Evolutionary conservation across 2,329 filamentous ascomycete genomes (phyloP), one percentile per base, ranked within the genome.

Genomic region (Venturia nashicola): DNA sequence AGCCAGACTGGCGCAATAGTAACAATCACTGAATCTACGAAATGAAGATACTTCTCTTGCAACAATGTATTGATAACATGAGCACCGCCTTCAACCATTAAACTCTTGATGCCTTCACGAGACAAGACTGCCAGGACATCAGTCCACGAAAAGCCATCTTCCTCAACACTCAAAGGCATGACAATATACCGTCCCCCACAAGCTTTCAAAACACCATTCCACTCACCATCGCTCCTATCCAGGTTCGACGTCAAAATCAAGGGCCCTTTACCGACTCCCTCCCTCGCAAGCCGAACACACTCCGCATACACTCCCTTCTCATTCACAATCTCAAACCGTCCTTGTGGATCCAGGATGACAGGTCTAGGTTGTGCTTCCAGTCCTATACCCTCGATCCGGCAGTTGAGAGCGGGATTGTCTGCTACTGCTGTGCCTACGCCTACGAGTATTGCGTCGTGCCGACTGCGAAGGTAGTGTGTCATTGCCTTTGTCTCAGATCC

Each of bases 41-140:
- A 77, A 46, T 73, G 70, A 18, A 82, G 79, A 69, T 85, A 83
- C 44, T 78, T 78, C 1, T 82, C 78, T 54, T 81, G 78, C 27
- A 96, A 78, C n/a, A 96, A 76, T 42, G 87, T 84, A 72, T 91
- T 92, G 72, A 96, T 89, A 54, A 96, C 84, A 18, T 80, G 79
- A 1, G 82, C 91, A 32, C 91, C 91, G 0, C 91, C 91, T 73
- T 96, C 91, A 61, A 96, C 82, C 91, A 96, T 96, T 66, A 96
- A 79, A 71, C 90, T 95, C 61, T 76, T 74, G 61, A 95, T 76
- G 1, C 85, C 85, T 68, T 87, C 79, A 1, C 72, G 73, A 59
- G 75, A 76, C 42, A 94, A 73, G 5, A 79, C 77, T 27, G 75
- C 75, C 36, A 93, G 76, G 27, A 93, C 80, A 51, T 80, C 78